Percentiles rank a stretch among this genome's conserved stretches.
These are phyloP conservation scores for Curvularia eragrostidis DNA, from an alignment of 2,329 filamentous ascomycete genomes.

Conservation along the genomic window DNA sequence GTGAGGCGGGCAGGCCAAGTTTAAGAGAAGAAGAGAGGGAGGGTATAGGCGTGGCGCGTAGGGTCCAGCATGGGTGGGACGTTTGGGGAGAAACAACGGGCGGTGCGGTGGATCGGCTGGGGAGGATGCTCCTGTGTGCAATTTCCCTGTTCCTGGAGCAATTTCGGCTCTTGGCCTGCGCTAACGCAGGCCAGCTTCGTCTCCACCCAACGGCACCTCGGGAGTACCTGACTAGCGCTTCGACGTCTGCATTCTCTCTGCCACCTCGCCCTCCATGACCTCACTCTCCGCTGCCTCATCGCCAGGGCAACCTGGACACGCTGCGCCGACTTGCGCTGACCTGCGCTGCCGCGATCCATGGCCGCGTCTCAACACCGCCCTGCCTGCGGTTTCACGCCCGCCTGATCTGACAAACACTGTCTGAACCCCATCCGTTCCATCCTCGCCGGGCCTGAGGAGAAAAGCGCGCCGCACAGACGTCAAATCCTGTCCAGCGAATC, in stretches of 20 bases:
- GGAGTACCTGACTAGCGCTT: slow-evolving; percentile 16
- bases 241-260: slow-evolving; percentile 2
- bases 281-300: slow-evolving; percentile 3
- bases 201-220: slow-evolving; percentile 11
- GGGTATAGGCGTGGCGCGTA: slow-evolving; percentile 17
- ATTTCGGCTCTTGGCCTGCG: slow-evolving; percentile 29
- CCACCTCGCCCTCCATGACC: not conserved
- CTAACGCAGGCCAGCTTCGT: slow-evolving; percentile 14
- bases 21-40: slow-evolving; percentile 3
- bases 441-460: slow-evolving; percentile 14
- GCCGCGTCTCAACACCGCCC: not conserved
- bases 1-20: slow-evolving; percentile 1
- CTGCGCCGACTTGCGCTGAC: not conserved
- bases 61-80: slow-evolving; percentile 15
- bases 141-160: slow-evolving; percentile 34
- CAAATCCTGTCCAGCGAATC: slow-evolving; percentile 34
- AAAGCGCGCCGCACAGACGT: slow-evolving; percentile 22
- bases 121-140: slow-evolving; percentile 23
- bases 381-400: slow-evolving; percentile 7
- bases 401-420: slow-evolving; percentile 12
- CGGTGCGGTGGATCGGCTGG: slow-evolving; percentile 17
- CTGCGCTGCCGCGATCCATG: not conserved
- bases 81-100: slow-evolving; percentile 35
- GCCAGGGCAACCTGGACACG: not conserved
- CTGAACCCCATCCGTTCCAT: slow-evolving; percentile 31